phyloP scores from a whole-genome alignment of 768 basidiomycete genomes.

The Boletus patriciae region DNA sequence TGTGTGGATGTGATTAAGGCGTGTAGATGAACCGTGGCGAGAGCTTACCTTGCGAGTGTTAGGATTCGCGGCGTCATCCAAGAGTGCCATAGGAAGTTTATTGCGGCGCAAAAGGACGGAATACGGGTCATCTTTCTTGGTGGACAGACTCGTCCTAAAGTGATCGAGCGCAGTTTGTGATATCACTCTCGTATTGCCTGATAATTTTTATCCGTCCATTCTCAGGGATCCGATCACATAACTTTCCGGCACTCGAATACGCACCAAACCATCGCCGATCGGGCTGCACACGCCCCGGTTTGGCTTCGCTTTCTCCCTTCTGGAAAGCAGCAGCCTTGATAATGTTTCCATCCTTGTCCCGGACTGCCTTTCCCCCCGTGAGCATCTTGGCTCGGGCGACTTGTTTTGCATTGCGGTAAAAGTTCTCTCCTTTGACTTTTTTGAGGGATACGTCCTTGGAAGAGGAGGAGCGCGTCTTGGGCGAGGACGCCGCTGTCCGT shows the following conservation, averaged over 20 bases:
- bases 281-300: slow-evolving; percentile 88
- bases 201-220: slow-evolving; percentile 1
- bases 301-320: slow-evolving; percentile 89
- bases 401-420: slow-evolving; percentile 95
- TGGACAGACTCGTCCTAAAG: slow-evolving; percentile 84
- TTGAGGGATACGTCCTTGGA: slow-evolving; percentile 56
- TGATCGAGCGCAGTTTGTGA: slow-evolving; percentile 95
- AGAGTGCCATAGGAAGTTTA: slow-evolving; percentile 94
- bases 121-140: slow-evolving; percentile 91
- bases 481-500: slow-evolving; percentile 22
- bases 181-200: slow-evolving; percentile 98
- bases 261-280: slow-evolving; percentile 97
- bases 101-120: slow-evolving; percentile 91
- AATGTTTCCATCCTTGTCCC: slow-evolving; percentile 91
- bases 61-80: slow-evolving; percentile 87
- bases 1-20: slow-evolving; percentile 4
- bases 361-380: slow-evolving; percentile 85
- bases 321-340: slow-evolving; percentile 93
- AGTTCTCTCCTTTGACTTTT: slow-evolving; percentile 91
- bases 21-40: not conserved
- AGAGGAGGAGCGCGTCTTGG: slow-evolving; percentile 43
- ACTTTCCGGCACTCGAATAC: slow-evolving; percentile 28
- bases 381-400: slow-evolving; percentile 88
- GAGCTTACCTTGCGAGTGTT: slow-evolving; percentile 66
- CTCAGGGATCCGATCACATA: slow-evolving; percentile 7